Percentiles rank a stretch among this genome's conserved stretches.
These are phyloP conservation scores for Pleurotus salmoneostramineus DNA, from an alignment of 768 basidiomycete species.

Conservation along the genomic window DNA sequence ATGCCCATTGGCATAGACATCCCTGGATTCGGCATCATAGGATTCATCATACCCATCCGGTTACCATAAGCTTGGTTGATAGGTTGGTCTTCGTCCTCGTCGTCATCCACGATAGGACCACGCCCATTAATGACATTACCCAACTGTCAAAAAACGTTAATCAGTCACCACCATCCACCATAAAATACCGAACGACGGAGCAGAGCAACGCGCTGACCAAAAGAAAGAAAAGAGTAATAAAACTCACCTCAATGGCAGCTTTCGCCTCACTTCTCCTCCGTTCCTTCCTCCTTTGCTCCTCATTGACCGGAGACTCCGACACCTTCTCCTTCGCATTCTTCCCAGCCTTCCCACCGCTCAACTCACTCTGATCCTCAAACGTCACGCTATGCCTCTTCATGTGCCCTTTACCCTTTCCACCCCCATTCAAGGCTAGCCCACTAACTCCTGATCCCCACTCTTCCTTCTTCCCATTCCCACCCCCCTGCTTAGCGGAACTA, in stretches of 20 bases:
- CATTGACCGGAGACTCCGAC: constrained; percentile 36
- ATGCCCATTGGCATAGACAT: constrained; percentile 30
- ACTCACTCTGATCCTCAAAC: constrained; percentile 52
- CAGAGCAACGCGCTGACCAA: background rate
- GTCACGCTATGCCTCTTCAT: constrained; percentile 62
- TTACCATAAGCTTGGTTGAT: constrained; percentile 37
- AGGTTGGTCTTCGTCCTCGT: constrained; percentile 45
- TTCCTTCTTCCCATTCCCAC: constrained; percentile 14
- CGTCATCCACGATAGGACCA: constrained; percentile 55
- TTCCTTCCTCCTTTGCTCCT: constrained; percentile 61
- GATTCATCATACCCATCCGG: constrained; percentile 39
- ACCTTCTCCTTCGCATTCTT: constrained; percentile 19
- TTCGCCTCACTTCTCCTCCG: constrained; percentile 79
- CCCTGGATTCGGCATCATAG: constrained; percentile 34
- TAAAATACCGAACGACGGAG: background rate
- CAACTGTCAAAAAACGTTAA: constrained; percentile 43
- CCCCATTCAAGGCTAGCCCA: constrained; percentile 20
- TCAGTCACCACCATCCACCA: constrained; percentile 8
- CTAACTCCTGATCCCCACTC: constrained; percentile 28
- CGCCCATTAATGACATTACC: constrained; percentile 86
- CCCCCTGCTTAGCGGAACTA: constrained; percentile 12
- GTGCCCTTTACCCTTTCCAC: constrained; percentile 22
- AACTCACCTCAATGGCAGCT: constrained; percentile 81
- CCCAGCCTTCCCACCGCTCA: constrained; percentile 25
- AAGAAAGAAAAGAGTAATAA: constrained; percentile 10